These are phyloP conservation scores for Cryptococcus neoformans DNA, from an alignment of 1,284 basidiomycete genomes.

Conservation along the genomic window DNA sequence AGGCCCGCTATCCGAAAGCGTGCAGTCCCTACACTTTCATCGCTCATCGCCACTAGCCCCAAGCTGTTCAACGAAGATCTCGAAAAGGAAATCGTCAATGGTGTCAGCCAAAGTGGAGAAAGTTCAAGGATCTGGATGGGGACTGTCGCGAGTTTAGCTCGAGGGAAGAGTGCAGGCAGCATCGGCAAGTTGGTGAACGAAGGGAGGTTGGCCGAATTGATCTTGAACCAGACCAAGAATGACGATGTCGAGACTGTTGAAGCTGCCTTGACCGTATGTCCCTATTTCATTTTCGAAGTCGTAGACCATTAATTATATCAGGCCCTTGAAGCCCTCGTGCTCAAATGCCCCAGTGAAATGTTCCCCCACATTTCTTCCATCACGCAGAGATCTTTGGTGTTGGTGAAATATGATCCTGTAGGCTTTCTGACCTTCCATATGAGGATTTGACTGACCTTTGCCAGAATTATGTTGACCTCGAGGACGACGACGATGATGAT, in stretches of 20 bases:
- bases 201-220: conserved; percentile 23
- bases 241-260: conserved; percentile 43
- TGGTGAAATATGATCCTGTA: conserved; percentile 92
- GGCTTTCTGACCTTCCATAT: conserved; percentile 29
- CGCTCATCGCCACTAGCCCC: conserved; percentile 32
- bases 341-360: conserved; percentile 79
- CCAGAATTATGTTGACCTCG: conserved; percentile 80
- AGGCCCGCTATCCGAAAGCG: conserved; percentile 86
- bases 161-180: conserved; percentile 24
- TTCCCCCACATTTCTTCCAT: conserved; percentile 68
- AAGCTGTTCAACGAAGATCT: conserved; percentile 24
- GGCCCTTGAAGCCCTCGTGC: conserved; percentile 78
- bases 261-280: conserved; percentile 34
- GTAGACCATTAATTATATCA: conserved; percentile 36
- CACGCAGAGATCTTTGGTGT: conserved; percentile 65
- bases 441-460: not conserved
- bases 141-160: conserved; percentile 34
- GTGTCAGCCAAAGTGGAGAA: conserved; percentile 25
- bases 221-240: conserved; percentile 29
- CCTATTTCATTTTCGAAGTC: not conserved
- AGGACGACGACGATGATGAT: conserved; percentile 80
- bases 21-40: conserved; percentile 69
- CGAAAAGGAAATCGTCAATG: conserved; percentile 24
- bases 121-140: conserved; percentile 32
- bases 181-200: conserved; percentile 29